A percentile compares a stretch with the other conserved stretches of the same genome.
phyloP scores from a whole-genome alignment of 2,329 filamentous ascomycete genomes.

The Monilinia polystroma region DNA sequence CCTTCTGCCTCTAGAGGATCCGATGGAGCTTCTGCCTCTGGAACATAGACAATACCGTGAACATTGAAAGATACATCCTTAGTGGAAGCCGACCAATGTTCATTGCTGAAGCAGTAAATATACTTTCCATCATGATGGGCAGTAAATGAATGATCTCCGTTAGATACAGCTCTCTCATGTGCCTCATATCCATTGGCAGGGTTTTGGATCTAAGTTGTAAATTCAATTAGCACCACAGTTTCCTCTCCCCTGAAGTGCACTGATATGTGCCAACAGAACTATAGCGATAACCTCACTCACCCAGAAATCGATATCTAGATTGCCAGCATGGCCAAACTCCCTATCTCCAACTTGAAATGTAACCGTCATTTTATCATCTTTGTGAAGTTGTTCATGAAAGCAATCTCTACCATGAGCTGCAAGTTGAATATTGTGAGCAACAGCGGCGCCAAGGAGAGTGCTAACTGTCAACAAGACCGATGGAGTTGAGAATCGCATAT shows the following conservation, averaged over 20 bases:
- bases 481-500: conserved; percentile 40
- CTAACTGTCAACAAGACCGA: conserved; percentile 36
- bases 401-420: conserved; percentile 92
- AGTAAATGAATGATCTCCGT: conserved; percentile 90
- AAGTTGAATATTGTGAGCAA: conserved; percentile 94
- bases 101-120: conserved; percentile 98
- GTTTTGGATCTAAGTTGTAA: conserved; percentile 64
- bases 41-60: conserved; percentile 96
- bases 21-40: conserved; percentile 76
- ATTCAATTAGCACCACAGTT: conserved; percentile 20
- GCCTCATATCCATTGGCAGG: conserved; percentile 73
- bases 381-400: conserved; percentile 91
- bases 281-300: conserved; percentile 54
- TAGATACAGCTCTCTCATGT: conserved; percentile 77
- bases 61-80: conserved; percentile 99
- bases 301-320: conserved; percentile 97
- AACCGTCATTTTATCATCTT: conserved; percentile 96
- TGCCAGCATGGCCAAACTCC: conserved; percentile 91
- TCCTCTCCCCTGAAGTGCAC: background rate
- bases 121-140: conserved; percentile 84
- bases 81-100: conserved; percentile 92
- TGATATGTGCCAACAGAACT: background rate
- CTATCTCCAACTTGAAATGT: conserved; percentile 97
- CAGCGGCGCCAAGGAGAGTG: conserved; percentile 51
- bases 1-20: conserved; percentile 91